Evolutionary conservation across 2,329 filamentous ascomycete genomes (phyloP).

Genomic region (Cytospora chrysosperma): DNA sequence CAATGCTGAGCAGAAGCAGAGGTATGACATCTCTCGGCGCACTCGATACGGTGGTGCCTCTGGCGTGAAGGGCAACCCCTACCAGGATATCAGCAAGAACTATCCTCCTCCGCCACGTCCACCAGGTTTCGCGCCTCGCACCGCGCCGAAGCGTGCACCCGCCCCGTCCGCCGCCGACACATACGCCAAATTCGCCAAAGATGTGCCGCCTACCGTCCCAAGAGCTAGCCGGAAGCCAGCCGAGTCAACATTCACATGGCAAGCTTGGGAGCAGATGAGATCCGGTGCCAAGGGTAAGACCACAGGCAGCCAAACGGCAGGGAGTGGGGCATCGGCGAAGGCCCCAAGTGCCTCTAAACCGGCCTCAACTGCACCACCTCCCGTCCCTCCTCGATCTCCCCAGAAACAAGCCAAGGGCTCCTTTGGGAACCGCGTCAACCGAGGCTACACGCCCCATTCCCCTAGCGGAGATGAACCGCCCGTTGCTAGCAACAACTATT

Average conservation of each 20-base stretch:
- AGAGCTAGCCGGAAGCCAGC: constrained; percentile 24
- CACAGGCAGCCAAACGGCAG: constrained; percentile 26
- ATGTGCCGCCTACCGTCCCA: constrained; percentile 23
- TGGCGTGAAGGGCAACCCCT: constrained; percentile 58
- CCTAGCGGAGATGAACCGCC: constrained; percentile 45
- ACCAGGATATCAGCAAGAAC: constrained; percentile 48
- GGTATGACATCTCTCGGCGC: constrained; percentile 47
- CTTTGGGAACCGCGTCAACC: constrained; percentile 47
- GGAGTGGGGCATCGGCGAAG: constrained; percentile 13
- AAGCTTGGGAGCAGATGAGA: constrained; percentile 40
- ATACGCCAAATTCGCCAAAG: constrained; percentile 24
- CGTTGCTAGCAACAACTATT: background rate
- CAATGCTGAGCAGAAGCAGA: constrained; percentile 49
- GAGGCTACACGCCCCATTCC: constrained; percentile 51
- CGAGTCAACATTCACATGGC: constrained; percentile 29
- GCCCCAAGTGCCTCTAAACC: constrained; percentile 15
- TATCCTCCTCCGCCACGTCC: constrained; percentile 50
- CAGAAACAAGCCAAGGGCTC: constrained; percentile 54
- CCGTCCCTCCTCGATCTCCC: constrained; percentile 50
- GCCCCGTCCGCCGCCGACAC: constrained; percentile 18
- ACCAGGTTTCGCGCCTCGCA: constrained; percentile 29
- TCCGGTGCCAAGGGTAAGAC: constrained; percentile 23
- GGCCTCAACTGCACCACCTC: constrained; percentile 31
- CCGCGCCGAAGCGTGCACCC: constrained; percentile 28
- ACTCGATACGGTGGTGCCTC: constrained; percentile 53